Evolutionary conservation across 345 rosid species (phyloP), one percentile per base, ranked within the genome.

Genomic region (Syzygium aromaticum): DNA sequence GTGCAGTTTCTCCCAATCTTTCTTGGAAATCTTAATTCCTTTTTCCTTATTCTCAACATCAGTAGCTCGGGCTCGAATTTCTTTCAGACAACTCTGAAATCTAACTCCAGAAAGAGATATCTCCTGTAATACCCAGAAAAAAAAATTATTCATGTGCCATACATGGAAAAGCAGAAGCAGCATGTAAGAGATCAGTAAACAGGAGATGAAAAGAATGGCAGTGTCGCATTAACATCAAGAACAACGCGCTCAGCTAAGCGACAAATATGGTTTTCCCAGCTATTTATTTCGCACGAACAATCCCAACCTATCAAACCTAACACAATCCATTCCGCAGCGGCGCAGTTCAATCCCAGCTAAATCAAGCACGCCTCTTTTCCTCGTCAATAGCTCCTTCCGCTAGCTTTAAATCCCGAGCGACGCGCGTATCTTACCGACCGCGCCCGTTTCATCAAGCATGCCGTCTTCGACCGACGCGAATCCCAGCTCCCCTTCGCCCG

Each of bases 101-200:
- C 99, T 93, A 88, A 93, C 95, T 89, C 99, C 98, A 78, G 98
- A 89, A 85, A 98, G 98, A 77, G 99, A 96, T 56, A 98, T 94
- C 88, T 98, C 99, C 99, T 96, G 93, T 83, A 92, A 92, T 89
- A 92, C 85, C 91, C 90, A 88, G 88, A 88, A 83, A 86, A 6
- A 43, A 43, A 43, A 43, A 43, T 43, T 43, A 43, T 43, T 43
- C 5, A 38, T 5, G 80, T 22, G 0, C 49, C 80, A 0, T 38
- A 0, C 5, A 73, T 38, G 49, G 80, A 38, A 5, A 0, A 73
- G 7, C 30, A 7, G 12, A 30, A 67, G 3, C 30, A 67, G 17
- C 43, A 67, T 16, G 43, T 8, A 11, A 30, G 40, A 64, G 9
- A 43, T 43, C 46, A 28, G 4, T 64, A 64, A 30, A 64, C 77